phyloP scores from a whole-genome alignment of 257 asterid species.

The Cinchona pubescens region DNA sequence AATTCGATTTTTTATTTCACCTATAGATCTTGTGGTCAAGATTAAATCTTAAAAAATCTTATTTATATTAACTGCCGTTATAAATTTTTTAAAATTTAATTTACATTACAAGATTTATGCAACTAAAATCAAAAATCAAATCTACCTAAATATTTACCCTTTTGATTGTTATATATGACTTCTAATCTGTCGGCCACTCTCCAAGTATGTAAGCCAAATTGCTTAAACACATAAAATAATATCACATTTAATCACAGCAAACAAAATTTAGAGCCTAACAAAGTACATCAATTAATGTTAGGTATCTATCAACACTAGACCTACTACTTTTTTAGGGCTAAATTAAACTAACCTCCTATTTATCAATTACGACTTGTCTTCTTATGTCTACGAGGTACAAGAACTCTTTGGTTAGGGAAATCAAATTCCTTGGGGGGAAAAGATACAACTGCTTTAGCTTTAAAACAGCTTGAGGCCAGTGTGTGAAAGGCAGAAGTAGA shows the following conservation, averaged over 20 bases:
- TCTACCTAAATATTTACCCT: too few relatives aligned
- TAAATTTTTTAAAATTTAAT: too few relatives aligned
- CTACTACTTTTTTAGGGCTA: not conserved
- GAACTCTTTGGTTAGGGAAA: not conserved
- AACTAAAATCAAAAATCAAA: too few relatives aligned
- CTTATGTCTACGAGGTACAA: not conserved
- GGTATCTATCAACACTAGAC: not conserved
- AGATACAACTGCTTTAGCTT: not conserved
- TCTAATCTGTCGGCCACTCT: constrained; percentile 12
- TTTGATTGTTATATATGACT: too few relatives aligned
- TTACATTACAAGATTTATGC: too few relatives aligned
- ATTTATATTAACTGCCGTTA: too few relatives aligned
- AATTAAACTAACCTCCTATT: not conserved
- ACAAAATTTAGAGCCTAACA: not conserved
- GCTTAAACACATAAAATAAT: not conserved
- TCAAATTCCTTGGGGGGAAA: not conserved
- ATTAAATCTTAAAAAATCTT: too few relatives aligned
- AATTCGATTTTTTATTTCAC: too few relatives aligned
- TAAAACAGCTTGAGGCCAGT: too few relatives aligned
- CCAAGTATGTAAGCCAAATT: not conserved
- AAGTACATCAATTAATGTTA: not conserved
- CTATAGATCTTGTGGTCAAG: too few relatives aligned
- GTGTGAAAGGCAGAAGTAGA: not conserved
- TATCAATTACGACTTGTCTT: not conserved
- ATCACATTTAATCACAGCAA: not conserved